Conservation (phyloP, 306 rosid genomes). For the Trichosanthes cucumerina region DNA sequence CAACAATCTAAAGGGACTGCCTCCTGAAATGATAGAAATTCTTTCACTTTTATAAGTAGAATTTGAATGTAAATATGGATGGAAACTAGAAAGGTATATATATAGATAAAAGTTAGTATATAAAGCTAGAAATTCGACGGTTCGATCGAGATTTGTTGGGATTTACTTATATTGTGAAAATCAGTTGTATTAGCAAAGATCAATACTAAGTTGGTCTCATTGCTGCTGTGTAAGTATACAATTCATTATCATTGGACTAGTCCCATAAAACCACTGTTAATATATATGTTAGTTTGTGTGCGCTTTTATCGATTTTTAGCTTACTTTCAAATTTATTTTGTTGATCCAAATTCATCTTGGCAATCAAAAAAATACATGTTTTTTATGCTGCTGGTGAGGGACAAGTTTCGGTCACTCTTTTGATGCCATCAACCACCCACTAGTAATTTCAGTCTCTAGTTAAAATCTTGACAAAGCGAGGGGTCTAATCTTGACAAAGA, state of each 20-base stretch:
- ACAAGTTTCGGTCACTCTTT: too few species aligned
- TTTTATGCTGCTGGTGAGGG: too few species aligned
- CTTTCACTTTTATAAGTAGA: not conserved
- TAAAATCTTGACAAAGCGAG: too few species aligned
- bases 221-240: not conserved
- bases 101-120: not conserved
- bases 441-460: too few species aligned
- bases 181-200: not conserved
- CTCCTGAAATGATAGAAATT: slow-evolving; percentile 38
- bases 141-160: not conserved
- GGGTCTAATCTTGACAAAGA: too few species aligned
- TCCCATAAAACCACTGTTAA: not conserved
- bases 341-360: too few species aligned
- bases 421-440: too few species aligned
- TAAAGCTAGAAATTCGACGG: not conserved
- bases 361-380: too few species aligned
- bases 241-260: not conserved
- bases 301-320: too few species aligned
- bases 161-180: not conserved
- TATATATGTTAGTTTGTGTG: too few species aligned
- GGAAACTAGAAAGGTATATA: not conserved
- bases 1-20: slow-evolving; percentile 77
- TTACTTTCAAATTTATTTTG: too few species aligned
- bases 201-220: not conserved
- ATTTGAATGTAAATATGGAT: slow-evolving; percentile 2